Evolutionary conservation across 2,329 filamentous ascomycete genomes (phyloP).

Genomic region (Mycosphaerella arachidis): DNA sequence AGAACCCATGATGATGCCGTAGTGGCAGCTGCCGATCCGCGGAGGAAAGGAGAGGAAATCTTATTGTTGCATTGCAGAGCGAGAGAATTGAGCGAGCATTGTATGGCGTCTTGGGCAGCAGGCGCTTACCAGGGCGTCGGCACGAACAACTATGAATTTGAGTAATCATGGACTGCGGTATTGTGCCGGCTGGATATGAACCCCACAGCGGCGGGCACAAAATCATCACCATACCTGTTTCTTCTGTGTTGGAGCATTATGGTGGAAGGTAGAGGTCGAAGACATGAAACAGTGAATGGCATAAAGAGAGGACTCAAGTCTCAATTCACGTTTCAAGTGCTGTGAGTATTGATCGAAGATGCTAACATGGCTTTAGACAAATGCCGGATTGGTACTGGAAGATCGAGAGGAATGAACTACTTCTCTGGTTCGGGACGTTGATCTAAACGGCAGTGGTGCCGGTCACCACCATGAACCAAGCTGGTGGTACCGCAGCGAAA

Average conservation of each 20-base stretch:
- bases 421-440: too few relatives aligned
- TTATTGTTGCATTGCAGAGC: background rate
- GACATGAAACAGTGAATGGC: background rate
- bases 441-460: too few relatives aligned
- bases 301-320: background rate
- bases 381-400: too few relatives aligned
- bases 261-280: background rate
- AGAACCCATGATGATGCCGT: background rate
- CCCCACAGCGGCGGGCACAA: background rate
- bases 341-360: background rate
- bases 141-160: background rate
- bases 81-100: slow-evolving; percentile 5
- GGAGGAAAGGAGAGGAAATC: background rate
- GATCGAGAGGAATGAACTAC: too few relatives aligned
- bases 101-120: background rate
- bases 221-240: background rate
- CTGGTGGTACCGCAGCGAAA: too few relatives aligned
- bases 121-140: background rate
- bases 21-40: background rate
- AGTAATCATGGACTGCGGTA: background rate
- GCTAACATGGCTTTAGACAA: background rate
- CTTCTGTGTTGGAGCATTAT: background rate
- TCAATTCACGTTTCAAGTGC: background rate
- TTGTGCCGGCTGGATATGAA: background rate
- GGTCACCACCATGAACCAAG: too few relatives aligned